These are phyloP conservation scores for Fragilariopsis cylindrus DNA, from an alignment of 108 stramenopile genomes.

Conservation along the genomic window DNA sequence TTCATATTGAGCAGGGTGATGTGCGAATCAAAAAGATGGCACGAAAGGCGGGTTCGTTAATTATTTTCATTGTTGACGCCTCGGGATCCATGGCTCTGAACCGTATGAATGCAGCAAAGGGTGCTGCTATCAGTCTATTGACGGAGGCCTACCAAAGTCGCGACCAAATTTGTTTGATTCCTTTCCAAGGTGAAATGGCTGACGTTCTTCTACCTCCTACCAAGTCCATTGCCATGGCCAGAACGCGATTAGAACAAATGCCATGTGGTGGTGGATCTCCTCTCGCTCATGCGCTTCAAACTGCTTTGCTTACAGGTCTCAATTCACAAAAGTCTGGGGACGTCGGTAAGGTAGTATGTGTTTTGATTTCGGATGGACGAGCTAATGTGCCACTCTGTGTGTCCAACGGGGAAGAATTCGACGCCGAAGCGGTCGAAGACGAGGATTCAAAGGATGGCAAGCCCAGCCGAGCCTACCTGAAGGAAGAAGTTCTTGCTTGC, in stretches of 20 bases:
- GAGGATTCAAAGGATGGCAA: conserved; percentile 91
- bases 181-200: conserved; percentile 94
- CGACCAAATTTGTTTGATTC: conserved; percentile 93
- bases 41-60: conserved; percentile 94
- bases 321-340: conserved; percentile 95
- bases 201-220: conserved; percentile 97
- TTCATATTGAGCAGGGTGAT: conserved; percentile 89
- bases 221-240: conserved; percentile 92
- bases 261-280: conserved; percentile 98
- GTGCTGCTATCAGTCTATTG: conserved; percentile 92
- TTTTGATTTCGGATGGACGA: conserved; percentile 93
- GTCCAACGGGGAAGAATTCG: conserved; percentile 87
- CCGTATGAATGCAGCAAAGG: conserved; percentile 98
- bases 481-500: conserved; percentile 93
- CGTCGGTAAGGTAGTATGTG: conserved; percentile 95
- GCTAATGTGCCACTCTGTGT: conserved; percentile 93
- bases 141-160: conserved; percentile 97
- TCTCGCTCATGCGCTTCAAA: conserved; percentile 87
- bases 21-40: conserved; percentile 96
- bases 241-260: conserved; percentile 94
- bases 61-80: conserved; percentile 96
- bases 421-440: conserved; percentile 65
- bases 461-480: conserved; percentile 87
- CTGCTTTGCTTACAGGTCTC: conserved; percentile 87
- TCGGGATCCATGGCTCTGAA: conserved; percentile 97